phyloP scores from a whole-genome alignment of 2,329 filamentous ascomycete genomes.

The Aspergillus sp. region DNA sequence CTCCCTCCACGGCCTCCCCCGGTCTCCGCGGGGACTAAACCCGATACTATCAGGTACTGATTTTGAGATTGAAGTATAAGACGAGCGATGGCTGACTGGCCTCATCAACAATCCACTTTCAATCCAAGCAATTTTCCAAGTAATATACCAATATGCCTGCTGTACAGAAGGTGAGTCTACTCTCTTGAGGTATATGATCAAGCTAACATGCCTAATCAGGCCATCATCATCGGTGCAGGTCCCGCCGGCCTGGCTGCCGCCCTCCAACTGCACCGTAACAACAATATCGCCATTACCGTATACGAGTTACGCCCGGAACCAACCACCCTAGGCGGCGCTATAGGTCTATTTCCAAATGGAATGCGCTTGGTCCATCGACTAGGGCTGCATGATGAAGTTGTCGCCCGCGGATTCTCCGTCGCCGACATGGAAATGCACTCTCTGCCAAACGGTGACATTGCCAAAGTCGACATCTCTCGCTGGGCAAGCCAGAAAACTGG shows the following conservation, averaged over 20 bases:
- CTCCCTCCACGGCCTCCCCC: not conserved
- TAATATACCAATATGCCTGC: not conserved
- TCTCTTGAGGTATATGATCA: not conserved
- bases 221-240: conserved; percentile 25
- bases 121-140: not conserved
- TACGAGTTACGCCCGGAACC: conserved; percentile 34
- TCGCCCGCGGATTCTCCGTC: conserved; percentile 13
- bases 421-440: not conserved
- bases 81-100: not conserved
- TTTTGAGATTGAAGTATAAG: not conserved
- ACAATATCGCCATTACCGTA: conserved; percentile 21
- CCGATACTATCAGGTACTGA: not conserved
- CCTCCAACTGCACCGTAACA: conserved; percentile 19
- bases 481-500: conserved; percentile 19
- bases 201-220: conserved; percentile 7
- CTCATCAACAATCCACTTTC: not conserved
- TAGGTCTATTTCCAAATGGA: conserved; percentile 34
- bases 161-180: not conserved
- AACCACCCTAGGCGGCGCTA: conserved; percentile 33
- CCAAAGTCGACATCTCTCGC: not conserved
- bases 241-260: conserved; percentile 25
- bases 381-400: conserved; percentile 22
- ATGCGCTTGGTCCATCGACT: conserved; percentile 30
- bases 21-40: not conserved
- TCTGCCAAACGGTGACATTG: not conserved